Base-by-base conservation (phyloP, 305 asterid species). In the Fraxinus greggii region DNA sequence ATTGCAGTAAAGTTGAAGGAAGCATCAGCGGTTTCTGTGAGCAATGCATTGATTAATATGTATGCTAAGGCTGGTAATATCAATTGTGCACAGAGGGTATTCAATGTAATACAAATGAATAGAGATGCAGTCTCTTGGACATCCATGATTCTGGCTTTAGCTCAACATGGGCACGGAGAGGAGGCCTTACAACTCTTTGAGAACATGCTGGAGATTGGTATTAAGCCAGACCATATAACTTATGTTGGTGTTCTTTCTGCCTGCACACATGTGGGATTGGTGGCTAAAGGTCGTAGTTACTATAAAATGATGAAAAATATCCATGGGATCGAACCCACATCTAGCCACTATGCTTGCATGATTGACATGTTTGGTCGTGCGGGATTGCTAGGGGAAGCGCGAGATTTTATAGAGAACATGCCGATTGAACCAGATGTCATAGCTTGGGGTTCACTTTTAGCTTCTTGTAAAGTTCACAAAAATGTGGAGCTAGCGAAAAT, bases 401-500 rank as follows among this genome's bases (percentile, higher is more conserved):
- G 84, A 33, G 79, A 88, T 63, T 91, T 95, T 82, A 92, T 95
- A 9, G 84, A 88, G 81, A 84, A 77, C 38, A 93, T 95, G 97
- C 83, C 89, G 17, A 80, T 88, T n/a, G 93, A 92, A 81, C 98
- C 98, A 7, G 98, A 92, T 79, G 89, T 88, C 33, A 80, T 92
- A 82, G 98, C 97, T 77, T 95, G 98, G 98, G 98, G 97, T 38
- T 92, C 98, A 17, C 93, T 95, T 84, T 84, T 95, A 84, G 93
- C 97, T 84, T 89, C 97, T 74, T 95, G 98, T 87, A 91, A 82
- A 84, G 89, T 84, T 56, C 93, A 92, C 85, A 92, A 89, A 86
- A 91, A 95, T 73, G 80, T 88, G 75, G 97, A 91, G 79, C 88
- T 93, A 1, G 98, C 97, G 5, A 86, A 79, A 78, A 35, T 90